Percentiles rank a stretch among this genome's conserved stretches.
These are phyloP conservation scores for Vanrija humicola DNA, from an alignment of 1,284 basidiomycete genomes.

Conservation along the genomic window DNA sequence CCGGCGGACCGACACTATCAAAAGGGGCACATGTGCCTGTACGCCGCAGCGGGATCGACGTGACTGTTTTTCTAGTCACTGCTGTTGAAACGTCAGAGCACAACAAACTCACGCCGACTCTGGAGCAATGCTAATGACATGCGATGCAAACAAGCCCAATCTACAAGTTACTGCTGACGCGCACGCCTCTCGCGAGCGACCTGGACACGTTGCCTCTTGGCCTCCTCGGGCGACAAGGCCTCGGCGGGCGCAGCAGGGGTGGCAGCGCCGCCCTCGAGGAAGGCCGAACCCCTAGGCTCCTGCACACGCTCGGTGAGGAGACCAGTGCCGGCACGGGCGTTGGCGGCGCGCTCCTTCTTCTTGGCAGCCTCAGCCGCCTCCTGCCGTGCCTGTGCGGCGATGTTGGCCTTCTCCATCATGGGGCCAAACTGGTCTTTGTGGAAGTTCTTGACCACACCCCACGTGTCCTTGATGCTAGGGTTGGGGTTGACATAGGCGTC, in stretches of 20 bases:
- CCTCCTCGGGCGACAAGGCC: not conserved
- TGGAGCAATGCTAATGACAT: not conserved
- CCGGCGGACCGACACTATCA: no score
- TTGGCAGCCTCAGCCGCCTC: not conserved
- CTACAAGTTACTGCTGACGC: not conserved
- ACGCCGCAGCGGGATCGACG: no score
- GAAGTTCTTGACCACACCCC: not conserved
- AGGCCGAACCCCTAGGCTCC: not conserved
- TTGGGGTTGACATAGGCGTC: conserved; percentile 13
- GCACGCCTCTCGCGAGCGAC: conserved; percentile 12
- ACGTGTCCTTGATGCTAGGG: conserved; percentile 13
- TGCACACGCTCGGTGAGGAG: conserved; percentile 7
- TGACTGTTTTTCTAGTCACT: no score
- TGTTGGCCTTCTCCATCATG: not conserved
- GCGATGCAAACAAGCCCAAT: not conserved
- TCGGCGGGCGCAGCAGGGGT: not conserved
- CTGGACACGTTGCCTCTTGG: conserved; percentile 6
- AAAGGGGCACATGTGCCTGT: no score
- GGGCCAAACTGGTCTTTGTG: not conserved
- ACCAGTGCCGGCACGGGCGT: conserved; percentile 2
- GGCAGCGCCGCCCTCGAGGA: not conserved
- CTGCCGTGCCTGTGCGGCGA: not conserved
- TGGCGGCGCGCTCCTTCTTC: not conserved
- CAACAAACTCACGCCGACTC: no score
- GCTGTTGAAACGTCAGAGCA: no score